Conservation (phyloP, 345 rosid species). For the Pelargonium nanum region DNA sequence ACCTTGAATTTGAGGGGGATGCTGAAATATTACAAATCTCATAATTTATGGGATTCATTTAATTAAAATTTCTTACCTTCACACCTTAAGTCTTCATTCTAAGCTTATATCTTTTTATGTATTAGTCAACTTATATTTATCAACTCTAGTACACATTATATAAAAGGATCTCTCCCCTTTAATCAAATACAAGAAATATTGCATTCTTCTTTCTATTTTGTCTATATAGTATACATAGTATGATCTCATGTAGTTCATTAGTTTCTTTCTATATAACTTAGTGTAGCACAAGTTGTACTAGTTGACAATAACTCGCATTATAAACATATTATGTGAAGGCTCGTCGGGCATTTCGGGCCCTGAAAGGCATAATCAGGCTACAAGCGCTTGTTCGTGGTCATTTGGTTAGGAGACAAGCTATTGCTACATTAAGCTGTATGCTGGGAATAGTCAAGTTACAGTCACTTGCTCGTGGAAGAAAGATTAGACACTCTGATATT, state of each 20-base stretch:
- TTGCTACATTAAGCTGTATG: constrained; percentile 60
- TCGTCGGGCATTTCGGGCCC: constrained; percentile 84
- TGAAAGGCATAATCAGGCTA: constrained; percentile 93
- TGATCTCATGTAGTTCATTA: neutral
- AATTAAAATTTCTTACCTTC: too few species aligned
- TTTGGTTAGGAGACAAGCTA: constrained; percentile 86
- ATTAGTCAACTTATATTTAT: too few species aligned
- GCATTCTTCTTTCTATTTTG: too few species aligned
- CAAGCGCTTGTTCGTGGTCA: constrained; percentile 97
- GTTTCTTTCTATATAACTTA: neutral
- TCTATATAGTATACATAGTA: too few species aligned
- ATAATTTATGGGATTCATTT: too few species aligned
- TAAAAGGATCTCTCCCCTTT: too few species aligned
- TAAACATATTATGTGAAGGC: constrained; percentile 41
- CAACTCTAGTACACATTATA: too few species aligned
- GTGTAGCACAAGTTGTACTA: neutral
- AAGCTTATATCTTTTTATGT: too few species aligned
- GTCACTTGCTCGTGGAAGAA: constrained; percentile 59
- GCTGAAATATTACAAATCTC: too few species aligned
- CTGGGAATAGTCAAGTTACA: constrained; percentile 83
- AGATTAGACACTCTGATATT: constrained; percentile 45
- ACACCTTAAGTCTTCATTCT: too few species aligned
- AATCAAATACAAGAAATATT: too few species aligned
- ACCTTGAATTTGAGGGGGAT: too few species aligned
- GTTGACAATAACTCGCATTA: constrained; percentile 14